Percentiles rank a stretch among this genome's conserved stretches.
Conservation (phyloP, 768 basidiomycete genomes). For the Daedalea quercina region DNA sequence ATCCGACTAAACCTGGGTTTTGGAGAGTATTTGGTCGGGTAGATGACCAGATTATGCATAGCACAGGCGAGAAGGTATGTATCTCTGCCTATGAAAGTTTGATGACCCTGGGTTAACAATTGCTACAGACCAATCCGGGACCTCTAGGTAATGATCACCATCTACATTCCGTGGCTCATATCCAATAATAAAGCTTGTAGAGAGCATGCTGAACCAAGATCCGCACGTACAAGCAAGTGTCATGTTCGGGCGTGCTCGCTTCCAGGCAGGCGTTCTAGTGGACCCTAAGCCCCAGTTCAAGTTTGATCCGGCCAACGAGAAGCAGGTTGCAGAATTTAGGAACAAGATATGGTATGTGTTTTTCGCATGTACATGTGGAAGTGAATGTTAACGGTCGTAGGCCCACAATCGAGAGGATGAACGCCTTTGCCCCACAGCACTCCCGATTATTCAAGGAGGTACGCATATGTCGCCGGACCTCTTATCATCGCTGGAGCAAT, state of each 20-base stretch:
- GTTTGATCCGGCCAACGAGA: constrained; percentile 22
- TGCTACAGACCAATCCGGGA: neutral
- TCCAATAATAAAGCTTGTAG: too few species aligned
- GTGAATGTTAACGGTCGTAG: too few species aligned
- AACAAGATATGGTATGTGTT: constrained; percentile 35
- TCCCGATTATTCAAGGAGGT: constrained; percentile 44
- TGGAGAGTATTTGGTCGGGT: constrained; percentile 35
- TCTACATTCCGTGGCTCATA: too few species aligned
- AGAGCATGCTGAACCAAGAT: constrained; percentile 29
- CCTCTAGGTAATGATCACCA: neutral
- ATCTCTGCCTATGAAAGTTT: neutral
- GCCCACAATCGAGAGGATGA: constrained; percentile 31
- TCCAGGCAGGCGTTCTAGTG: constrained; percentile 34
- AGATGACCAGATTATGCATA: constrained; percentile 41
- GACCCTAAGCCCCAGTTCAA: constrained; percentile 26
- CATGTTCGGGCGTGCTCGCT: constrained; percentile 35
- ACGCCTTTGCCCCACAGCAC: constrained; percentile 35
- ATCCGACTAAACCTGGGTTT: constrained; percentile 30
- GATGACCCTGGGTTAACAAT: neutral
- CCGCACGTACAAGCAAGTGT: constrained; percentile 26
- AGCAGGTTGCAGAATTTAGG: constrained; percentile 26
- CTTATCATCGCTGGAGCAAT: constrained; percentile 14
- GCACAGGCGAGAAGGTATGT: constrained; percentile 33
- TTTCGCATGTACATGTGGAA: too few species aligned
- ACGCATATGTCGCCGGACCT: too few species aligned